Base-by-base conservation (phyloP, 1,139 yeast species). In the Candida pseudoviswanathii region DNA sequence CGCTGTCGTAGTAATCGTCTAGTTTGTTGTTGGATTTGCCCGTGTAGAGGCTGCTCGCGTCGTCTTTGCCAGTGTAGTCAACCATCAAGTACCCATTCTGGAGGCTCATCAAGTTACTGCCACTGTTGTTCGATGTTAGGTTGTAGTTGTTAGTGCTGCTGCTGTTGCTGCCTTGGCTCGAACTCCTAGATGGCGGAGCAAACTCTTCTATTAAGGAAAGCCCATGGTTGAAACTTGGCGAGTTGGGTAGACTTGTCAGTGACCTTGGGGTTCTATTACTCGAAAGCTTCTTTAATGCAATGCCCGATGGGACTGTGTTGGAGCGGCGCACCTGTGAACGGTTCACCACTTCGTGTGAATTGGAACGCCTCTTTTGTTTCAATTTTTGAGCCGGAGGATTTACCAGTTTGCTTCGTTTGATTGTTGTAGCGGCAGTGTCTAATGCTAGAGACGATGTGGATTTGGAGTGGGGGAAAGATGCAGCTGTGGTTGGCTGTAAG, bases 21-120 rank as follows among this genome's bases (percentile, higher is more conserved):
- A 11, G 24, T 39, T 32, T 26, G 32, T 5, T 39, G 25, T 9
- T 37, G 10, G 26, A 22, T 10, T 37, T 37, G 27, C 42, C 42
- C 8, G 42, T 39, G 10, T 27, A 39, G 4, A 39, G 24, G 27
- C 42, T 39, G 8, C 32, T 27, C 5, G 43, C 11, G 26, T 34
- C 32, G 37, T 50, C 44, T 16, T 41, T 49, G 6, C 43, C 41
- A 27, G 30, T 40, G 21, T 43, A 16, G 25, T 51, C 50, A 11
- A 51, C 47, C 8, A 51, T 51, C 26, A 51, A 42, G 30, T 48
- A 43, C 4, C 44, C 53, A 41, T 44, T 30, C n/a, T 38, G 48
- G 11, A 39, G 32, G 8, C 45, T 32, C 22, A 51, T 32, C 25
- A 51, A 31, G 27, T 46, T 46, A 34, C 41, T 46, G 31, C 39